Base-by-base conservation (phyloP, 371 early-diverging fungal genomes). In the Rhizopus microsporus region DNA sequence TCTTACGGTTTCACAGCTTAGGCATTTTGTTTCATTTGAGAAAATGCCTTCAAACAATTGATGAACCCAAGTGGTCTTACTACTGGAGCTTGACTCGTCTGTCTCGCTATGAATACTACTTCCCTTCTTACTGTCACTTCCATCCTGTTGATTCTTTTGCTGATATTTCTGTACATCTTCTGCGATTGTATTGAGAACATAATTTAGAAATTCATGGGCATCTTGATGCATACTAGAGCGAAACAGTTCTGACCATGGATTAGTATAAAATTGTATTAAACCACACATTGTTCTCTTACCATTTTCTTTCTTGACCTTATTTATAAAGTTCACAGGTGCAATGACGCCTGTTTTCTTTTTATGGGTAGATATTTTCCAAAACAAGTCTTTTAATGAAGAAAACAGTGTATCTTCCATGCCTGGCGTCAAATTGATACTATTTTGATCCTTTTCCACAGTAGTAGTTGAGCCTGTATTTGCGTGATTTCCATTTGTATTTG, bases 201-300 rank as follows among this genome's bases (percentile, higher is more conserved):
- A 97, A 76, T 96, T 97, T 48, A 98, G 75, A 71, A 97, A 94
- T 74, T 98, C 98, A 74, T 98, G 98, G 0, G 97, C 97, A 74
- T 98, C 98, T 68, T 98, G 98, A 69, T 98, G 97, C 86, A 89
- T 88, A 32, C 92, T 93, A 56, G 91, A 88, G 39, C 94, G 83
- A 72, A 97, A 98, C 10, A 95, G 66, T 67, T 93, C 97, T 91
- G 80, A 23, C 35, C 33, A 35, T 15, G 5, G 9, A 35, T 47
- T 7, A 5, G 30, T 43, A 15, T n/a, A 43, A 31, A 30, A 47
- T 8, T 23, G 17, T 2, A 30, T 46, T 23, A 39, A 8, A 10
- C 13, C 39, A 13, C 8, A 10, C 13, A 13, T 10, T 23, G 23
- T 23, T 32, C 8, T 30, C 59, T 71, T 82, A 93, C 95, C 92